Evolutionary conservation across 2,329 filamentous ascomycete species (phyloP).

Genomic region (Apiospora saccharicola): DNA sequence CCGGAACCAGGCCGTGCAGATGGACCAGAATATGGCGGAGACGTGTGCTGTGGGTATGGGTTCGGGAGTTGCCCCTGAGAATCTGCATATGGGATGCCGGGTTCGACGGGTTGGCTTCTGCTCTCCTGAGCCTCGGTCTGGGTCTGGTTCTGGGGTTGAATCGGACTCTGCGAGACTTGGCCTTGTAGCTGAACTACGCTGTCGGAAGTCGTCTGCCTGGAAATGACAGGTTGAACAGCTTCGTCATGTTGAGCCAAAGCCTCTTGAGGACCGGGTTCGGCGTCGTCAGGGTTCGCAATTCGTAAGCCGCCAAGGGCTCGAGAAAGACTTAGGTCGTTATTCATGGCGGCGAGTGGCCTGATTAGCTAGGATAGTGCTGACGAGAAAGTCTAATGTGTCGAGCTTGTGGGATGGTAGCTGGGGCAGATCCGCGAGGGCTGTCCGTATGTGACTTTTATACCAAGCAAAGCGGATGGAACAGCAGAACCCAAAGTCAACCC

Average conservation of each 20-base stretch:
- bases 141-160: conserved; percentile 4
- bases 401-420: conserved; percentile 16
- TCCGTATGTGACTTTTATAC: conserved; percentile 3
- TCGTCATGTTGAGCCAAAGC: conserved; percentile 42
- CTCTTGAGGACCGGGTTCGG: conserved; percentile 47
- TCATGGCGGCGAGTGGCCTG: conserved; percentile 63
- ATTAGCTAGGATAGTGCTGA: conserved; percentile 24
- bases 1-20: conserved; percentile 44
- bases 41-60: conserved; percentile 36
- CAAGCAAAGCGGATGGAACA: conserved; percentile 3
- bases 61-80: conserved; percentile 30
- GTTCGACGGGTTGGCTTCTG: conserved; percentile 17
- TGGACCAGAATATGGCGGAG: conserved; percentile 37
- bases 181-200: conserved; percentile 17
- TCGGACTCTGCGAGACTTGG: conserved; percentile 5
- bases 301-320: conserved; percentile 92
- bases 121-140: conserved; percentile 27
- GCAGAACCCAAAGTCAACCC: conserved; percentile 18
- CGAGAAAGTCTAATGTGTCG: conserved; percentile 26
- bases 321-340: conserved; percentile 90
- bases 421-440: conserved; percentile 8
- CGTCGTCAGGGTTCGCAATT: conserved; percentile 94
- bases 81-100: conserved; percentile 7
- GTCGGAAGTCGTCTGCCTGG: conserved; percentile 29
- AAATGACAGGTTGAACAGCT: conserved; percentile 28